Base-by-base conservation (phyloP, 2,329 filamentous ascomycete genomes). In the Cephalotrichum gorgonifer region DNA sequence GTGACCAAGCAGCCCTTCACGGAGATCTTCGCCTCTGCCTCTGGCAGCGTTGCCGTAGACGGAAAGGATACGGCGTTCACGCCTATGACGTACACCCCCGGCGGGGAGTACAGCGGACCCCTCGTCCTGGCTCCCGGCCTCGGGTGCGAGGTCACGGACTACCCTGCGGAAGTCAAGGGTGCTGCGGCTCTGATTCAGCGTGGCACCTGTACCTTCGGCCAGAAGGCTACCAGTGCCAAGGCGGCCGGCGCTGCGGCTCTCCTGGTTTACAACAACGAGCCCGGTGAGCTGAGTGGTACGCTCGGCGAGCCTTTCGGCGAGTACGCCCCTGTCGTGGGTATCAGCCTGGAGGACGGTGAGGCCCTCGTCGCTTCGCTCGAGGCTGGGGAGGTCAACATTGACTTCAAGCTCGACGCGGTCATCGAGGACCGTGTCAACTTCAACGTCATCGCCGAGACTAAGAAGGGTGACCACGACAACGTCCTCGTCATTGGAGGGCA, bases 181-280 rank as follows among this genome's bases (percentile, higher is more conserved):
- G 75, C 71, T 20, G 73, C 85, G 43, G 81, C 78, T 5, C 66
- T 85, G 22, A 70, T 85, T 48, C 69, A 69, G 6, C 74, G 81
- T 55, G 81, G 82, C 49, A 63, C 56, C 2, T 86, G 82, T 58
- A 55, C 70, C 15, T 85, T 85, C 50, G 72, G 68, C 7, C 56
- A 69, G 22, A 85, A 86, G 67, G 71, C 77, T 6, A 62, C 69
- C 33, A 64, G 73, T 17, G 81, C 80, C 23, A 75, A 73, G 51
- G 57, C 62, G 1, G 78, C 80, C 2, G 78, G 80, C 17, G 82
- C 82, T 1, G 60, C 62, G 0, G 82, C 66, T 1, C 73, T 71
- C 1, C 58, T 85, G 48, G 67, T 85, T 51, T 83, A 82, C 64
- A 83, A 85, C 67, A 83, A 83, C 52, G 72, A 66, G 3, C 61